phyloP scores from a whole-genome alignment of 352 stramenopile genomes.

The Globisporangium viniferum region DNA sequence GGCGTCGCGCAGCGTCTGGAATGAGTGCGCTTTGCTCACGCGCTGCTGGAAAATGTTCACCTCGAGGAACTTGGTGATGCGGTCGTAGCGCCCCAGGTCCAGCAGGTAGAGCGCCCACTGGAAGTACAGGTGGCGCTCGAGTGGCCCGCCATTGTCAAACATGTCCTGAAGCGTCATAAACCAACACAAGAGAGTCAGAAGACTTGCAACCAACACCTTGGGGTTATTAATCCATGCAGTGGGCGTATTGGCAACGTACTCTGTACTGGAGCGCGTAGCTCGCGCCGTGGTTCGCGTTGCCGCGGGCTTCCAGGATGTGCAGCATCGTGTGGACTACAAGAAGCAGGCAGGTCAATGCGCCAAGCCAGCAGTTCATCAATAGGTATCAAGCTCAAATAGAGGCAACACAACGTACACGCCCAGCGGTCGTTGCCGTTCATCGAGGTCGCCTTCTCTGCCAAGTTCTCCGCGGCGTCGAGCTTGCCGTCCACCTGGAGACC shows the following conservation, averaged over 20 bases:
- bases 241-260: constrained; percentile 14
- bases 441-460: constrained; percentile 79
- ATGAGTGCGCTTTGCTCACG: constrained; percentile 45
- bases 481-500: constrained; percentile 63
- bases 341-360: not conserved
- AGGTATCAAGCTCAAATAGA: no score
- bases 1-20: constrained; percentile 58
- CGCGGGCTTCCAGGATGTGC: constrained; percentile 68
- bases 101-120: constrained; percentile 82
- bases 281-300: constrained; percentile 82
- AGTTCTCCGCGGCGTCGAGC: constrained; percentile 57
- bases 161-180: constrained; percentile 27
- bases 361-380: not conserved
- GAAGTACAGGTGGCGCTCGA: constrained; percentile 77
- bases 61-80: constrained; percentile 78
- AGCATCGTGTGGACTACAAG: constrained; percentile 73
- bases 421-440: constrained; percentile 84
- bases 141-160: constrained; percentile 71
- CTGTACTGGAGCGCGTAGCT: constrained; percentile 83
- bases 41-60: constrained; percentile 59
- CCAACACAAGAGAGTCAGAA: no score
- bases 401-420: constrained; percentile 60
- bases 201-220: no score
- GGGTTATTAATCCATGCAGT: no score
- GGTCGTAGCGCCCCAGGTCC: constrained; percentile 78